These are phyloP conservation scores for Elongisporangium anandrum DNA, from an alignment of 352 stramenopile species.

Conservation along the genomic window DNA sequence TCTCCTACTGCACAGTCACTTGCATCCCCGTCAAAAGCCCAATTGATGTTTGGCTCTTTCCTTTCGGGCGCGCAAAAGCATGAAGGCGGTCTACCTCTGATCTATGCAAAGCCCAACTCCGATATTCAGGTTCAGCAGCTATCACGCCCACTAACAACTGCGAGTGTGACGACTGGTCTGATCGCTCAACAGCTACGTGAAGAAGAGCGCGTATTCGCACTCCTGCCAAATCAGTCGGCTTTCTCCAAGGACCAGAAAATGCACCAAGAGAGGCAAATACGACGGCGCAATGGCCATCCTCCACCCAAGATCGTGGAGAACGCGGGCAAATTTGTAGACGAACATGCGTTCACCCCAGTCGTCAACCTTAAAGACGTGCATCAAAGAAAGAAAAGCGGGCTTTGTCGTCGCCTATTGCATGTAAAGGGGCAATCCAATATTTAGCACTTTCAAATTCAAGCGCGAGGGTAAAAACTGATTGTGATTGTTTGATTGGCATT, in stretches of 20 bases:
- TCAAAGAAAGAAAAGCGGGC: constrained; percentile 26
- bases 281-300: constrained; percentile 30
- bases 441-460: too few relatives aligned
- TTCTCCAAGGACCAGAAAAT: constrained; percentile 1
- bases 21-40: not conserved
- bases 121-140: not conserved
- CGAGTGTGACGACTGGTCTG: constrained; percentile 4
- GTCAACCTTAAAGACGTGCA: constrained; percentile 23
- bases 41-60: not conserved
- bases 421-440: constrained; percentile 7
- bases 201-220: constrained; percentile 20
- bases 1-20: not conserved
- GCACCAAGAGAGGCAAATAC: constrained; percentile 20
- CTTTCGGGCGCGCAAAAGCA: not conserved
- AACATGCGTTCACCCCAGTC: constrained; percentile 20
- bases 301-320: constrained; percentile 31
- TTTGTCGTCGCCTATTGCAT: constrained; percentile 39
- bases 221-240: constrained; percentile 12
- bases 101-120: not conserved
- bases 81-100: not conserved
- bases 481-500: not conserved
- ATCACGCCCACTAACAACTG: not conserved
- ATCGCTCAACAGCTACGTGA: constrained; percentile 22
- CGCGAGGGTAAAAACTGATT: constrained; percentile 1
- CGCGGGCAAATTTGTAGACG: constrained; percentile 24